A percentile compares a stretch with the other conserved stretches of the same genome.
These are phyloP conservation scores for Phytophthora ramorum DNA, from an alignment of 352 stramenopile species.

Conservation along the genomic window DNA sequence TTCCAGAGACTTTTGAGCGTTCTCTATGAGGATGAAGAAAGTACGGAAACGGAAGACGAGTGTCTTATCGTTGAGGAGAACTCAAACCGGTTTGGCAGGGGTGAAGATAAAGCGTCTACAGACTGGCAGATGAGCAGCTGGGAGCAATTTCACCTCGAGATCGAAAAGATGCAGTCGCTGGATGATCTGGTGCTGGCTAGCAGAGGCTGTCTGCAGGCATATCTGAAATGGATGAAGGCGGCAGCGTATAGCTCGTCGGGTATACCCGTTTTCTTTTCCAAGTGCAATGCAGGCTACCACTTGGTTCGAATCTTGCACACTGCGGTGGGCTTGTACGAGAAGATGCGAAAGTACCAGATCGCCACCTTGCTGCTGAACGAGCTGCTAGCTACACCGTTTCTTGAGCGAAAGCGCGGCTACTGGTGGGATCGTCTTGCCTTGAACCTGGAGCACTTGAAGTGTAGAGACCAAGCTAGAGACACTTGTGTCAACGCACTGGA, in stretches of 20 bases:
- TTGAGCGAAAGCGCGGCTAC: slow-evolving; percentile 67
- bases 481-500: slow-evolving; percentile 63
- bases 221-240: slow-evolving; percentile 49
- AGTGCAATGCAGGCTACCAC: slow-evolving; percentile 77
- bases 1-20: slow-evolving; percentile 54
- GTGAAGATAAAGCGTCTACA: slow-evolving; percentile 1
- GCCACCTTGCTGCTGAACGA: slow-evolving; percentile 74
- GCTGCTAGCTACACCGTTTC: slow-evolving; percentile 57
- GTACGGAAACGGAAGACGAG: slow-evolving; percentile 21
- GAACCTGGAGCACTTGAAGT: slow-evolving; percentile 82
- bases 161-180: slow-evolving; percentile 53
- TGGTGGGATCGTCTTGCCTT: slow-evolving; percentile 83
- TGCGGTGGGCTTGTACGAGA: slow-evolving; percentile 73
- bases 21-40: slow-evolving; percentile 32
- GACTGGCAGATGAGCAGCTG: slow-evolving; percentile 63
- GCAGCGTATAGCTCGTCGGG: slow-evolving; percentile 20
- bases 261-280: slow-evolving; percentile 56
- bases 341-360: slow-evolving; percentile 76
- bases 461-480: slow-evolving; percentile 48
- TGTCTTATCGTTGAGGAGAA: slow-evolving; percentile 5
- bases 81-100: background rate
- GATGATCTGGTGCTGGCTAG: slow-evolving; percentile 68
- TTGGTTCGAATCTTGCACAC: slow-evolving; percentile 66
- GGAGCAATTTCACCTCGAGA: slow-evolving; percentile 51
- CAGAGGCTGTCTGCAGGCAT: slow-evolving; percentile 55